Conservation (phyloP, 106 monocot genomes). For the Dendrobium huoshanense region DNA sequence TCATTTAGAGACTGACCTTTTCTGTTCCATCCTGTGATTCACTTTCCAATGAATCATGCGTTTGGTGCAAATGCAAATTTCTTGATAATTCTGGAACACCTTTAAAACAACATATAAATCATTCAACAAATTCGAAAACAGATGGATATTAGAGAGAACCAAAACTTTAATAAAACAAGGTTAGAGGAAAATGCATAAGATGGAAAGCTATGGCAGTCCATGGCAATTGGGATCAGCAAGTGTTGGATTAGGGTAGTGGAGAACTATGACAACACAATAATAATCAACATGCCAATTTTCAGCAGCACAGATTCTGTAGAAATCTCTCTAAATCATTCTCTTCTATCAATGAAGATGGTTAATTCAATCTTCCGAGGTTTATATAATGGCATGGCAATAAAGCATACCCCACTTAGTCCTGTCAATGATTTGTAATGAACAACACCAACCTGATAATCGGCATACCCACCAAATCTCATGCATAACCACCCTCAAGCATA, state of each 20-base stretch:
- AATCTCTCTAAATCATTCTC: background rate
- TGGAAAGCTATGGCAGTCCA: background rate
- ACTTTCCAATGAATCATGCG: conserved; percentile 16
- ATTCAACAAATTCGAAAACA: background rate
- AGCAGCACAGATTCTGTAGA: background rate
- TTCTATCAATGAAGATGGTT: background rate
- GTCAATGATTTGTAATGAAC: background rate
- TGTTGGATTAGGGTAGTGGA: background rate
- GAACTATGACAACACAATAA: background rate
- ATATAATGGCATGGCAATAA: background rate
- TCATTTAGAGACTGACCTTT: conserved; percentile 34
- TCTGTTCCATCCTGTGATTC: conserved; percentile 31
- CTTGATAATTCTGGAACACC: conserved; percentile 23
- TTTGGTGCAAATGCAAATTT: conserved; percentile 19
- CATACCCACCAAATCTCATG: background rate
- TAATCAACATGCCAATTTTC: background rate
- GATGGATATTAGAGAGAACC: background rate
- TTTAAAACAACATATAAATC: conserved; percentile 4
- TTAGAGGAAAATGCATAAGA: background rate
- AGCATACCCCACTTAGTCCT: background rate
- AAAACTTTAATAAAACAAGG: background rate
- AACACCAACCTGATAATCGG: background rate
- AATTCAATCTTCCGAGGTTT: background rate
- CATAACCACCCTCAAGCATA: background rate
- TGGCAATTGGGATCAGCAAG: background rate